Evolutionary conservation across 164 flowering plant species (phyloP).

Genomic region (Malania oleifera): DNA sequence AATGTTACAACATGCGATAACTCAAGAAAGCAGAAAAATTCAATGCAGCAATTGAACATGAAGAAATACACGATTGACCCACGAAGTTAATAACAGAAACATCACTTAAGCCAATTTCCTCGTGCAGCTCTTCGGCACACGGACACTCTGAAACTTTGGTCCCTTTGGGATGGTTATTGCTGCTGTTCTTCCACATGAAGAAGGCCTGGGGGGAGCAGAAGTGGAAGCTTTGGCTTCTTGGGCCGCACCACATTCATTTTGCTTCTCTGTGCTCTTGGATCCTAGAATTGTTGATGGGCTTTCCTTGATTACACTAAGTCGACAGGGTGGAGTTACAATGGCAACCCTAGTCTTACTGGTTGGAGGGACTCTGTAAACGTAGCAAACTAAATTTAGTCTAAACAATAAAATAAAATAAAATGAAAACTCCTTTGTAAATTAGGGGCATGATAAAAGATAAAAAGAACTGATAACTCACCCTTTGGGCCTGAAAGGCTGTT

Average conservation of each 20-base stretch:
- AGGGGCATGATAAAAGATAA: constrained; percentile 19
- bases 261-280: constrained; percentile 13
- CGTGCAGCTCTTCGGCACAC: constrained; percentile 54
- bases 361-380: constrained; percentile 21
- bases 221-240: not conserved
- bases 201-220: constrained; percentile 17
- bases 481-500: constrained; percentile 21
- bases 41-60: constrained; percentile 54
- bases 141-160: constrained; percentile 50
- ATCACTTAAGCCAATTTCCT: constrained; percentile 18
- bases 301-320: constrained; percentile 37
- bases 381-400: not conserved
- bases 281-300: constrained; percentile 18
- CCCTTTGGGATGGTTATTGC: constrained; percentile 53
- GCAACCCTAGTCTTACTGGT: constrained; percentile 22
- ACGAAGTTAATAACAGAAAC: no score
- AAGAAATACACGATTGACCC: not conserved
- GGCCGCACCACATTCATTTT: not conserved
- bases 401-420: constrained; percentile 10
- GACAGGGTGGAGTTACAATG: constrained; percentile 17
- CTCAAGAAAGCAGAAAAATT: constrained; percentile 20
- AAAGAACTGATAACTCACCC: no score
- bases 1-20: not conserved
- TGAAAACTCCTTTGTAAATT: constrained; percentile 22
- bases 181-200: constrained; percentile 34